Percentiles rank a stretch among this genome's conserved stretches.
Conservation (phyloP, 495 filamentous ascomycete genomes). For the Penicillium crystallinum region DNA sequence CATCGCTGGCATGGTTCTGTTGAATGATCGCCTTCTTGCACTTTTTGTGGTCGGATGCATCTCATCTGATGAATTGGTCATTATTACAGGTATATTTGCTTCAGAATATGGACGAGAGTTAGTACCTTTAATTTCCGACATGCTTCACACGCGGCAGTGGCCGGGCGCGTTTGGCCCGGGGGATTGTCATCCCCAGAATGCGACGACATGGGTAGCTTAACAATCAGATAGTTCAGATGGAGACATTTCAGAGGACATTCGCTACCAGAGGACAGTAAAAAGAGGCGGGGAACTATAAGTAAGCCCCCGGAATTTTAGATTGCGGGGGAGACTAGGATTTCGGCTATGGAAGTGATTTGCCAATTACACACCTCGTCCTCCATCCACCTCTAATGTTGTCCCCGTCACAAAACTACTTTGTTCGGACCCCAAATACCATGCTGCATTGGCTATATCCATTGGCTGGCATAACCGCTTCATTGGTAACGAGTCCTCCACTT, state of each 20-base stretch:
- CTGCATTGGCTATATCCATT: slow-evolving; percentile 12
- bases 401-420: slow-evolving; percentile 11
- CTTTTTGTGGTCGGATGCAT: slow-evolving; percentile 15
- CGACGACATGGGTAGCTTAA: slow-evolving; percentile 1
- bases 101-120: no score
- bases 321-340: not conserved
- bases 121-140: slow-evolving; percentile 16
- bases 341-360: not conserved
- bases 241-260: no score
- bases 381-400: slow-evolving; percentile 12
- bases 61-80: slow-evolving; percentile 16
- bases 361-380: slow-evolving; percentile 7
- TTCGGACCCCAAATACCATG: slow-evolving; percentile 8
- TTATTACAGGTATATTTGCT: not conserved
- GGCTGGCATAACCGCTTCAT: slow-evolving; percentile 10
- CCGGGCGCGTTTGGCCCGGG: not conserved
- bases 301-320: not conserved
- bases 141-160: slow-evolving; percentile 8
- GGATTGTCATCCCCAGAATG: not conserved
- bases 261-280: no score
- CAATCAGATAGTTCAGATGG: no score
- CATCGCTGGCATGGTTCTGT: slow-evolving; percentile 20
- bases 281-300: not conserved
- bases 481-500: slow-evolving; percentile 3
- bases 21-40: not conserved